Evolutionary conservation across 139 green algal genomes (phyloP).

Genomic region (Coelastrella sp.): DNA sequence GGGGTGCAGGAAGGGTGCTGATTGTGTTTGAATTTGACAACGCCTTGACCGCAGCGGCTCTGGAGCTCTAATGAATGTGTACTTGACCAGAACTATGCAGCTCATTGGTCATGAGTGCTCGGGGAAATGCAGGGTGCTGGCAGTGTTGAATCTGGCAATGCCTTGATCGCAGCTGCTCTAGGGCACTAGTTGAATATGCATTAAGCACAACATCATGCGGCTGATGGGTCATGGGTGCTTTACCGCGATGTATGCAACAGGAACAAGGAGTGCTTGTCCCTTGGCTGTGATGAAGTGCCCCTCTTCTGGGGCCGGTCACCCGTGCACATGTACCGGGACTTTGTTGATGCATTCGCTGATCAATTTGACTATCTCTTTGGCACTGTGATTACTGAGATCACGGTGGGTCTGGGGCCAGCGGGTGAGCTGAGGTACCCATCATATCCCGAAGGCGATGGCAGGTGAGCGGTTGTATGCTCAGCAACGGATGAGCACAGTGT

Average conservation of each 20-base stretch:
- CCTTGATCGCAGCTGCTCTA: no score
- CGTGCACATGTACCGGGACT: slow-evolving; percentile 94
- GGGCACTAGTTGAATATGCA: no score
- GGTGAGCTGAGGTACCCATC: slow-evolving; percentile 98
- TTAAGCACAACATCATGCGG: no score
- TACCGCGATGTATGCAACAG: neutral
- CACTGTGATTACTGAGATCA: slow-evolving; percentile 90
- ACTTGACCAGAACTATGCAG: no score
- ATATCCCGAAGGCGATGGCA: slow-evolving; percentile 95
- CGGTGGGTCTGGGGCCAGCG: slow-evolving; percentile 94
- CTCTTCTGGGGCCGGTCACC: slow-evolving; percentile 91
- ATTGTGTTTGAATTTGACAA: no score
- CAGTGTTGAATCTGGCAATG: no score
- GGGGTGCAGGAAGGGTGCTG: no score
- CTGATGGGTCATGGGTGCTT: no score
- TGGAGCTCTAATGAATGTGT: no score
- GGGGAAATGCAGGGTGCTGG: no score
- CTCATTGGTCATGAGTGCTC: no score
- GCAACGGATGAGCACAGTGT: neutral
- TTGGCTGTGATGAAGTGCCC: slow-evolving; percentile 89
- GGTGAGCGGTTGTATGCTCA: slow-evolving; percentile 23
- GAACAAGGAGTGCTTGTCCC: slow-evolving; percentile 95
- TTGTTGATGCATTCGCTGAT: slow-evolving; percentile 87
- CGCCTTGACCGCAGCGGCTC: no score
- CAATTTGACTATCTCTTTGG: slow-evolving; percentile 64